phyloP scores from a whole-genome alignment of 2,329 filamentous ascomycete genomes.

The Pseudogymnoascus sp. region DNA sequence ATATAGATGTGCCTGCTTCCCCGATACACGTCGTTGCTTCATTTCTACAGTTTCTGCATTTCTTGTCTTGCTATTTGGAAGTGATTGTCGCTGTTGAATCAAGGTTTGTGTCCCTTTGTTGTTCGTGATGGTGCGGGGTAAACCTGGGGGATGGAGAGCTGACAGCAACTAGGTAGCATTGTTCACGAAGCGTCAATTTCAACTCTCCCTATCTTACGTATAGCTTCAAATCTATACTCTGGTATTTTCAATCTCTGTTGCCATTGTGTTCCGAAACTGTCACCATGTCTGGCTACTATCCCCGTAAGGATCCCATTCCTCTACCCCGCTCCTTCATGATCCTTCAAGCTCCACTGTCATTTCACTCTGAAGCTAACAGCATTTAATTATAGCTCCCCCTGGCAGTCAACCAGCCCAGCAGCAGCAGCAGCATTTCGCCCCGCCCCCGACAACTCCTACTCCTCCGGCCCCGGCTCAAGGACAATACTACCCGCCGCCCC shows the following conservation, averaged over 20 bases:
- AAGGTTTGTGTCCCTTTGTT: constrained; percentile 1
- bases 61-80: background rate
- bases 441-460: constrained; percentile 26
- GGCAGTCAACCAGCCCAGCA: constrained; percentile 19
- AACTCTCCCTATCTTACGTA: background rate
- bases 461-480: constrained; percentile 21
- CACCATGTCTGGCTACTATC: constrained; percentile 28
- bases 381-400: constrained; percentile 23
- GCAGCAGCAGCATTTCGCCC: constrained; percentile 20
- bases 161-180: constrained; percentile 3
- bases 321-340: constrained; percentile 8
- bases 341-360: constrained; percentile 5
- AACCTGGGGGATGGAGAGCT: background rate
- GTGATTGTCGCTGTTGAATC: background rate
- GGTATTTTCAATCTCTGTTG: background rate
- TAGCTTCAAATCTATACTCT: constrained; percentile 7
- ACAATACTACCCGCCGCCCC: constrained; percentile 19
- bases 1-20: background rate
- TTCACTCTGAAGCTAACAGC: background rate
- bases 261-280: constrained; percentile 22
- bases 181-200: background rate
- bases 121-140: background rate
- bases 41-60: background rate
- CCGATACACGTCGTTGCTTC: constrained; percentile 1
- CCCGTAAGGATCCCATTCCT: constrained; percentile 23